phyloP scores from a whole-genome alignment of 768 basidiomycete genomes.

The Austroboletus eburneus region DNA sequence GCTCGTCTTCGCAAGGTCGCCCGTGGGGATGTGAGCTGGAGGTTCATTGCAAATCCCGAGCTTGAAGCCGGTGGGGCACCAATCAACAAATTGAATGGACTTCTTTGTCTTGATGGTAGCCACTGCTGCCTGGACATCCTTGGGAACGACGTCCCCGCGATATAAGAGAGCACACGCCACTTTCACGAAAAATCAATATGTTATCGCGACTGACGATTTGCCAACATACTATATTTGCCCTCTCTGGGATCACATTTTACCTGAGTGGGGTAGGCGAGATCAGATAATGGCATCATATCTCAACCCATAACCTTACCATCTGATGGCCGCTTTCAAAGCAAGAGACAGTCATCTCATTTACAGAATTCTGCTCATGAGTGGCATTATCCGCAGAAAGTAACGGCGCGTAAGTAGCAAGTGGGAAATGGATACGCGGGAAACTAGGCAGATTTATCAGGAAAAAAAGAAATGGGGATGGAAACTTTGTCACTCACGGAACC shows the following conservation, averaged over 20 bases:
- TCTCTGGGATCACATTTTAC: conserved; percentile 92
- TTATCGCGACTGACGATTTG: neutral
- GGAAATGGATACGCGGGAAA: conserved; percentile 99
- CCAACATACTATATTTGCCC: conserved; percentile 92
- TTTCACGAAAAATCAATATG: conserved; percentile 28
- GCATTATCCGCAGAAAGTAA: conserved; percentile 95
- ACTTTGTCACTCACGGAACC: conserved; percentile 69
- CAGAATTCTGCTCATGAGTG: conserved; percentile 94
- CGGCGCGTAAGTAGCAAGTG: conserved; percentile 92
- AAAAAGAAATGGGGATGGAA: neutral
- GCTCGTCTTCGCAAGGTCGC: conserved; percentile 90
- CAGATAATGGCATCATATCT: neutral
- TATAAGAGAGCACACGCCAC: conserved; percentile 92
- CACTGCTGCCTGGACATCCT: conserved; percentile 92
- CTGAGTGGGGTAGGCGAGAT: conserved; percentile 18
- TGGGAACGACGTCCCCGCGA: conserved; percentile 95
- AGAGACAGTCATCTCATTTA: conserved; percentile 96
- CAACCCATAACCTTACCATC: conserved; percentile 54
- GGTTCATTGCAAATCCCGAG: conserved; percentile 98
- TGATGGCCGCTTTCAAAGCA: conserved; percentile 97
- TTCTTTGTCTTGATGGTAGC: conserved; percentile 95
- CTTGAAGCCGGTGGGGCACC: conserved; percentile 98
- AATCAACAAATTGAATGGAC: conserved; percentile 97
- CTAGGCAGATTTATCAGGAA: conserved; percentile 34
- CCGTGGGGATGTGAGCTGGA: conserved; percentile 85